A percentile compares a stretch with the other conserved stretches of the same genome.
Evolutionary conservation across 176 grass and related monocot genomes (phyloP).

Genomic region (Calamus simplicifolius): DNA sequence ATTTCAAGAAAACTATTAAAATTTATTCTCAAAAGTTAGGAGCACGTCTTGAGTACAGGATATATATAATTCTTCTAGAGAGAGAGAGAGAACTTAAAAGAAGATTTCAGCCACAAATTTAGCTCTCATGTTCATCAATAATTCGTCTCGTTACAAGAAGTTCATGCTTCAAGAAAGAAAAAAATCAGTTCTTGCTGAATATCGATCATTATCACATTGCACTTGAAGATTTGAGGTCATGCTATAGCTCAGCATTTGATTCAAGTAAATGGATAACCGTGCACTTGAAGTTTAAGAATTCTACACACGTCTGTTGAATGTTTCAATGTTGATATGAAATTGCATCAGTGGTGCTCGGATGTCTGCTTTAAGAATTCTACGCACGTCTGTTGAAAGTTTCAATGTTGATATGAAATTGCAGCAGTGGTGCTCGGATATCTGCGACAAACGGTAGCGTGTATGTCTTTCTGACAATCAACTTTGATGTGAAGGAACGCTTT

Average conservation of each 20-base stretch:
- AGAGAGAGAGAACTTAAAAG: neutral
- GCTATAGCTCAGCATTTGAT: too few species aligned
- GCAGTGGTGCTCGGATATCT: conserved; percentile 22
- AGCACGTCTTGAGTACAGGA: neutral
- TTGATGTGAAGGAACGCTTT: conserved; percentile 42
- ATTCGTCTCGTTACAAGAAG: neutral
- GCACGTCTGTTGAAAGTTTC: neutral
- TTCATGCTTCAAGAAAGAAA: neutral
- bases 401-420: conserved; percentile 14
- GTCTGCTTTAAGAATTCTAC: neutral
- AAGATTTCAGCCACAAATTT: neutral
- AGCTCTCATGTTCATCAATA: neutral
- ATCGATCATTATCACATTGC: neutral
- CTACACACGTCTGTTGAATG: neutral
- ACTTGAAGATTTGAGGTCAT: neutral
- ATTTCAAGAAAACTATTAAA: neutral
- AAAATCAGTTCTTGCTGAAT: conserved; percentile 1
- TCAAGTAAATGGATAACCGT: too few species aligned
- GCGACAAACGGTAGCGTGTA: conserved; percentile 36
- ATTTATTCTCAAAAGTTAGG: neutral
- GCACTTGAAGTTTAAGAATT: neutral
- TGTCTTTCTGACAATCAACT: conserved; percentile 70
- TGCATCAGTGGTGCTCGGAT: conserved; percentile 25
- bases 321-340: conserved; percentile 15
- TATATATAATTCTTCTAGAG: neutral